Evolutionary conservation across 2,329 filamentous ascomycete species (phyloP), one percentile per base, ranked within the genome.

Genomic region (Fusarium sp.): DNA sequence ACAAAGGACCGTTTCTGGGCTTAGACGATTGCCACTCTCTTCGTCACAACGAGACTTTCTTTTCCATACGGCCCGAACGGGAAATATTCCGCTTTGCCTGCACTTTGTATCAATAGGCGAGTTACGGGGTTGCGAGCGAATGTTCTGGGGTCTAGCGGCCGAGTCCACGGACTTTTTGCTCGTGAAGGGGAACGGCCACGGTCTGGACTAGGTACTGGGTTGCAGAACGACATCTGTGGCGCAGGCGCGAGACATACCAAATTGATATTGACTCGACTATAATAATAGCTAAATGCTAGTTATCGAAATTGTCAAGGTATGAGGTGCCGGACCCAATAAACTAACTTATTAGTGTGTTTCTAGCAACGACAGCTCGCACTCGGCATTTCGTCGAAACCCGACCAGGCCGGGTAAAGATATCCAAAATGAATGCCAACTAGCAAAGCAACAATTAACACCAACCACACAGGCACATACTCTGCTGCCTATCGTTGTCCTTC

Each of bases 201-300:
- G 43, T 57, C 57, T 59, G 24, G 55, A 31, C 60, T 46, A 65
- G 60, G 62, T 28, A 65, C 53, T 40, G 47, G 43, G 50, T 31
- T 26, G 19, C n/a, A 39, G 28, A 40, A 40, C 33, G 39, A 70
- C 50, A 68, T 62, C 57, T 65, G 67, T 70, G 67, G 67, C 67
- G 67, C 61, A 65, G 47, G 42, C 45, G 26, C 36, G 52, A 57
- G 39, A 51, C 38, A 55, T 67, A 54, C 26, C 42, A 28, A 24
- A 47, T 42, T 44, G 43, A 64, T 39, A 39, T 56, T 60, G 39
- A 52, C 39, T 55, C 38, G 46, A 17, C 40, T 50, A 38, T 31
- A 31, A 31, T 44, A 58, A 34, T 53, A 65, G 65, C 65, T 57
- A 60, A 42, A 31, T 46, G 55, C 34, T 31, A 38, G 53, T 31